Evolutionary conservation across 164 flowering plant genomes (phyloP).

Genomic region (Buxus sempervirens): DNA sequence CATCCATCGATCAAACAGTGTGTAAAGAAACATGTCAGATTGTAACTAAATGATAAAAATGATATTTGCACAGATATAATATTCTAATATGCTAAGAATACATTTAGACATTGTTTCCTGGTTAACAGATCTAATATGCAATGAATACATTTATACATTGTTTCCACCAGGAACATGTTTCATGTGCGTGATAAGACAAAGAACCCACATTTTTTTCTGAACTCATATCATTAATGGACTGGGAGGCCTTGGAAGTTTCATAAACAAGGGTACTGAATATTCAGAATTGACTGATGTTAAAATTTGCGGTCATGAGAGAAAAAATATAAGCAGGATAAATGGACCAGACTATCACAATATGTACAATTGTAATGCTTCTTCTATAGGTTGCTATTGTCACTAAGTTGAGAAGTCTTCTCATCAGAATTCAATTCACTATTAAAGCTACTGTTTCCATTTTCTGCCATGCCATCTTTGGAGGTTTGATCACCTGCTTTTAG

Average conservation of each 20-base stretch:
- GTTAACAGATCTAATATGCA: neutral
- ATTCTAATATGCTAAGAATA: too few species aligned
- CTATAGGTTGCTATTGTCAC: constrained; percentile 16
- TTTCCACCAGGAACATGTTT: neutral
- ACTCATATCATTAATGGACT: neutral
- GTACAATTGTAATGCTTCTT: neutral
- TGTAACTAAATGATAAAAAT: too few species aligned
- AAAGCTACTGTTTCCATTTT: constrained; percentile 28
- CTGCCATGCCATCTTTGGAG: constrained; percentile 14
- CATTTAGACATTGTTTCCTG: too few species aligned
- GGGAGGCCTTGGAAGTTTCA: neutral
- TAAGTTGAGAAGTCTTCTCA: constrained; percentile 21
- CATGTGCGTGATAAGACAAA: neutral
- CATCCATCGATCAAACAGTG: too few species aligned
- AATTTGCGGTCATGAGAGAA: too few species aligned
- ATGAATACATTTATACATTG: neutral
- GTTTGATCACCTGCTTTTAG: constrained; percentile 27
- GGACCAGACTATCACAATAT: too few species aligned
- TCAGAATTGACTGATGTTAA: neutral
- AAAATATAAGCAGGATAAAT: too few species aligned
- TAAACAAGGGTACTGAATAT: neutral
- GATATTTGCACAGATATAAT: neutral
- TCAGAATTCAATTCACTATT: constrained; percentile 45
- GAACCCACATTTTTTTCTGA: neutral
- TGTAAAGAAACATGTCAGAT: too few species aligned